Percentiles rank a stretch among this genome's conserved stretches.
Conservation (phyloP, 768 basidiomycete genomes). For the Termitomyces sp. region DNA sequence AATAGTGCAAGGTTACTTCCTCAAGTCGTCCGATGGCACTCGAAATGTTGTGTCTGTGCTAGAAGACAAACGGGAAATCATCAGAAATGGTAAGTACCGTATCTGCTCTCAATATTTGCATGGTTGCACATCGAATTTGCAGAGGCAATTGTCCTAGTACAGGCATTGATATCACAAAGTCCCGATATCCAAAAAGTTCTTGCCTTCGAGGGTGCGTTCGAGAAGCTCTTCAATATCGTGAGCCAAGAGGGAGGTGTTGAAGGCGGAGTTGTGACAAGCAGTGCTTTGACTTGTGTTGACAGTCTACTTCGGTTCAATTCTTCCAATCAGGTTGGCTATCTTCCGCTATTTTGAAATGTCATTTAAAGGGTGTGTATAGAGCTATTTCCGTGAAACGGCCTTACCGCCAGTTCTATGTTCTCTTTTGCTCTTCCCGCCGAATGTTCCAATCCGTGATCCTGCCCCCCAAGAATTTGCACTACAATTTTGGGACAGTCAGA, state of each 20-base stretch:
- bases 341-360: neutral
- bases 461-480: constrained; percentile 89
- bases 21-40: constrained; percentile 77
- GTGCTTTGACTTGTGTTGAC: constrained; percentile 83
- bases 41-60: constrained; percentile 67
- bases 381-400: constrained; percentile 91
- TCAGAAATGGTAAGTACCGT: constrained; percentile 67
- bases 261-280: constrained; percentile 80
- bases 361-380: constrained; percentile 42
- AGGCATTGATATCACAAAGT: constrained; percentile 77
- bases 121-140: neutral
- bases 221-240: constrained; percentile 88
- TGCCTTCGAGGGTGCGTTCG: constrained; percentile 95
- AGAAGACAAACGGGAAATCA: constrained; percentile 85
- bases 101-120: neutral
- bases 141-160: constrained; percentile 84
- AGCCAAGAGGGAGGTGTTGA: constrained; percentile 87
- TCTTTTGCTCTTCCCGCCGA: constrained; percentile 66
- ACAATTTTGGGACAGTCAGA: constrained; percentile 96
- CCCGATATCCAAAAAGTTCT: constrained; percentile 95
- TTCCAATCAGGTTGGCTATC: constrained; percentile 79
- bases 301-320: constrained; percentile 87
- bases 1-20: constrained; percentile 84
- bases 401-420: constrained; percentile 64
- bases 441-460: constrained; percentile 47